Percentiles rank a stretch among this genome's conserved stretches.
phyloP scores from a whole-genome alignment of 345 rosid genomes.

The Erodium maritimum region DNA sequence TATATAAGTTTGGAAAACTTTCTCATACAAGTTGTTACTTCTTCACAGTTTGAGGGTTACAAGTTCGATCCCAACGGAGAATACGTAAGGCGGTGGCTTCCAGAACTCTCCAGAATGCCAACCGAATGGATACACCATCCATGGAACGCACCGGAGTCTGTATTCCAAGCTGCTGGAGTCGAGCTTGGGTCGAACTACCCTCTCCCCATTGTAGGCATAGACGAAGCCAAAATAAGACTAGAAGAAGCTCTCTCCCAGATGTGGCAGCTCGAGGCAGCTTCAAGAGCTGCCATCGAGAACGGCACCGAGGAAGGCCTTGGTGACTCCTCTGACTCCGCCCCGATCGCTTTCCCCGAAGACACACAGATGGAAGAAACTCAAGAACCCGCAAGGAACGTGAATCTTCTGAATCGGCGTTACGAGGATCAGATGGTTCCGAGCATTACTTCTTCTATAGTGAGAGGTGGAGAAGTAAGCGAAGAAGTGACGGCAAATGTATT shows the following conservation, averaged over 20 bases:
- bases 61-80: slow-evolving; percentile 89
- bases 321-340: slow-evolving; percentile 60
- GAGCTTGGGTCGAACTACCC: slow-evolving; percentile 97
- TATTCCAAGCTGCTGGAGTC: slow-evolving; percentile 92
- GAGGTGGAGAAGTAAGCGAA: slow-evolving; percentile 63
- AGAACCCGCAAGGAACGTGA: slow-evolving; percentile 41
- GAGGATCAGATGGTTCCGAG: slow-evolving; percentile 99
- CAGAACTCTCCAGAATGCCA: slow-evolving; percentile 89
- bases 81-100: slow-evolving; percentile 95
- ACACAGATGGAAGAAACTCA: slow-evolving; percentile 49
- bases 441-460: slow-evolving; percentile 60
- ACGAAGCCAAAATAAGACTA: slow-evolving; percentile 74
- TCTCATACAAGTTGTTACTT: slow-evolving; percentile 2
- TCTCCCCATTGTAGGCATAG: slow-evolving; percentile 65
- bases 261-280: slow-evolving; percentile 96
- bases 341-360: slow-evolving; percentile 73
- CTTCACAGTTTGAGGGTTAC: slow-evolving; percentile 74
- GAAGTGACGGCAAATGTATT: slow-evolving; percentile 64
- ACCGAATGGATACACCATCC: slow-evolving; percentile 99
- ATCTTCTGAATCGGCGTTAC: slow-evolving; percentile 30
- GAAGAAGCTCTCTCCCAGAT: slow-evolving; percentile 72
- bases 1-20: too few relatives aligned
- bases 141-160: slow-evolving; percentile 88
- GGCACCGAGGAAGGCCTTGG: slow-evolving; percentile 98
- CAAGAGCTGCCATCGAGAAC: slow-evolving; percentile 85